These are phyloP conservation scores for Begonia masoniana DNA, from an alignment of 306 rosid species.

Conservation along the genomic window DNA sequence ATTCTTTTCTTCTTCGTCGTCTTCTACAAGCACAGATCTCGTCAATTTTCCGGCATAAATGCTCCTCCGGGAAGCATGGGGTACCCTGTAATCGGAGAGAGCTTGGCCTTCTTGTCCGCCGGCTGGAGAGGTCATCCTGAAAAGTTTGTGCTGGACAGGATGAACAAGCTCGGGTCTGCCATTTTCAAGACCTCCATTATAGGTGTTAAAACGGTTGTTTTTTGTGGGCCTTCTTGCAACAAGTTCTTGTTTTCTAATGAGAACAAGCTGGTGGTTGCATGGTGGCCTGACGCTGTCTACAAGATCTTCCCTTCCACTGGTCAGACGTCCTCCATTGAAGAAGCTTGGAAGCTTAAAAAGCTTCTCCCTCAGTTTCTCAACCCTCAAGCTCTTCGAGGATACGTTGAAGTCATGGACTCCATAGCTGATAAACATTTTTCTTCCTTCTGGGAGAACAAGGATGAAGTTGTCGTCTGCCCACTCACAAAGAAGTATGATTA, in stretches of 20 bases:
- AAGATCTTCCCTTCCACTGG: constrained; percentile 49
- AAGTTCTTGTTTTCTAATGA: constrained; percentile 84
- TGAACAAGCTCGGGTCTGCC: constrained; percentile 27
- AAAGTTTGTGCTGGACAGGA: constrained; percentile 85
- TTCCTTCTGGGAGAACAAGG: constrained; percentile 43
- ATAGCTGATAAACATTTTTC: constrained; percentile 47
- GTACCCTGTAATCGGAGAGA: constrained; percentile 68
- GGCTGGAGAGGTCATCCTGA: constrained; percentile 86
- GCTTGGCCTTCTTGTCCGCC: constrained; percentile 40
- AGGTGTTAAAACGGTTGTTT: constrained; percentile 40
- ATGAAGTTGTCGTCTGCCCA: constrained; percentile 39
- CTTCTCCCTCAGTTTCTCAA: constrained; percentile 63
- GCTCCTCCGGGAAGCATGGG: constrained; percentile 68
- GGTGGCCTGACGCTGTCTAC: constrained; percentile 86
- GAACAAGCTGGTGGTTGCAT: constrained; percentile 49
- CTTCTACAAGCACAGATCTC: constrained; percentile 41
- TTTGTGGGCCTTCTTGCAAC: constrained; percentile 61
- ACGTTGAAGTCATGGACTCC: constrained; percentile 59
- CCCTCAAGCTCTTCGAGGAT: constrained; percentile 71
- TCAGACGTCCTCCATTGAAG: constrained; percentile 30
- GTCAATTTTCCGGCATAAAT: constrained; percentile 17
- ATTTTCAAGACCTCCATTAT: constrained; percentile 61
- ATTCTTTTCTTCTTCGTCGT: constrained; percentile 29
- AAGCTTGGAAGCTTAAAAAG: constrained; percentile 61
- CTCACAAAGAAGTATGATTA: constrained; percentile 34